Percentiles rank a stretch among this genome's conserved stretches.
phyloP scores from a whole-genome alignment of 257 asterid species.

The Linderniella brevidens region DNA sequence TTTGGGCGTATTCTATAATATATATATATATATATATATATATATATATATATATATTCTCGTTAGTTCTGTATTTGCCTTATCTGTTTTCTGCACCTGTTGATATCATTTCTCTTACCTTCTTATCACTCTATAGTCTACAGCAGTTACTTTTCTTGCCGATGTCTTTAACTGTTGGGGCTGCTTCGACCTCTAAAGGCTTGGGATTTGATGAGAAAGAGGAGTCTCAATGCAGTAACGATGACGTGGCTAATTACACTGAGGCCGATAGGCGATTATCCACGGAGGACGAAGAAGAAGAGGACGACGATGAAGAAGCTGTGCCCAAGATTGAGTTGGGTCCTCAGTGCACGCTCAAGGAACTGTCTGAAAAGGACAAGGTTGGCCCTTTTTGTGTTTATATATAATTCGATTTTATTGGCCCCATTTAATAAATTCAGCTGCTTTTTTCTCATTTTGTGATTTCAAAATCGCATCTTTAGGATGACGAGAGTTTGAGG shows the following conservation, averaged over 20 bases:
- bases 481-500: conserved; percentile 96
- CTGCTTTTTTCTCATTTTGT: conserved; percentile 7
- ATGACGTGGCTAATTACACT: conserved; percentile 28
- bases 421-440: conserved; percentile 2
- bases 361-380: conserved; percentile 79
- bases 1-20: no score
- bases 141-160: conserved; percentile 9
- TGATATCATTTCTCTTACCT: no score
- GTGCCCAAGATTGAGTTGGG: conserved; percentile 66
- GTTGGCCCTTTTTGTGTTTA: conserved; percentile 15
- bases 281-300: conserved; percentile 84
- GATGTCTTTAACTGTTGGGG: conserved; percentile 69
- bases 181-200: conserved; percentile 47
- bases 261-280: conserved; percentile 34
- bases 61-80: no score
- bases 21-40: no score
- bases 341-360: conserved; percentile 85
- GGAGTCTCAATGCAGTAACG: conserved; percentile 11
- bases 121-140: no score
- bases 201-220: conserved; percentile 71
- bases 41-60: no score
- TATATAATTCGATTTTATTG: background rate
- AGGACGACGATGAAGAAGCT: conserved; percentile 17
- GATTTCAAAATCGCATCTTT: conserved; percentile 1
- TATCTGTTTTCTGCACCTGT: no score